phyloP scores from a whole-genome alignment of 2,329 filamentous ascomycete species.

The Ophiostoma himal-ulmi region DNA sequence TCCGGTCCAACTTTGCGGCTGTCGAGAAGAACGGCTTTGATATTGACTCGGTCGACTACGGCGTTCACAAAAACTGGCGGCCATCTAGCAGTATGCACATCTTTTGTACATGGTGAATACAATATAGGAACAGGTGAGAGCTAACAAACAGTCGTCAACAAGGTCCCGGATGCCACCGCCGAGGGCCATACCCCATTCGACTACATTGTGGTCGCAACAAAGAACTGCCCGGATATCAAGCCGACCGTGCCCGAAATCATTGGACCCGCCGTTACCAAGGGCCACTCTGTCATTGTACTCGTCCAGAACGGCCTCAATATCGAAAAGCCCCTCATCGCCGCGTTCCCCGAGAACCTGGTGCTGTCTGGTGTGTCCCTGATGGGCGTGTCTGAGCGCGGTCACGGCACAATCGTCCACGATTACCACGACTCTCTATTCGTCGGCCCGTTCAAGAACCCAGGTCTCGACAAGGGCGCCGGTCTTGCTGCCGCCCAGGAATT shows the following conservation, averaged over 20 bases:
- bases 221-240: constrained; percentile 22
- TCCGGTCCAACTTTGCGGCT: constrained; percentile 23
- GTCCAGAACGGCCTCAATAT: constrained; percentile 26
- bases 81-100: constrained; percentile 5
- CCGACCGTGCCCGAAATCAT: constrained; percentile 23
- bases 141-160: constrained; percentile 14
- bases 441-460: not conserved
- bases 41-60: constrained; percentile 22
- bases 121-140: not conserved
- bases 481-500: constrained; percentile 12
- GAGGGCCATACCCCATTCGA: constrained; percentile 17
- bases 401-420: constrained; percentile 10
- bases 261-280: constrained; percentile 22
- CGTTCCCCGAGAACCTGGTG: constrained; percentile 22
- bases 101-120: not conserved
- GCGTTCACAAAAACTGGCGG: constrained; percentile 19
- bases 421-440: constrained; percentile 10
- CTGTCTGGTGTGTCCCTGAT: constrained; percentile 21
- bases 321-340: constrained; percentile 19
- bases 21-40: constrained; percentile 22
- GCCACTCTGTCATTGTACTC: constrained; percentile 22
- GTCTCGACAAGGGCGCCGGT: not conserved
- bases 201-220: constrained; percentile 24
- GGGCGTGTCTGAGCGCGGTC: constrained; percentile 6
- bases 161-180: constrained; percentile 16